A percentile compares a stretch with the other conserved stretches of the same genome.
Conservation (phyloP, 2,329 filamentous ascomycete genomes). For the Chaetomiaceae sp. region DNA sequence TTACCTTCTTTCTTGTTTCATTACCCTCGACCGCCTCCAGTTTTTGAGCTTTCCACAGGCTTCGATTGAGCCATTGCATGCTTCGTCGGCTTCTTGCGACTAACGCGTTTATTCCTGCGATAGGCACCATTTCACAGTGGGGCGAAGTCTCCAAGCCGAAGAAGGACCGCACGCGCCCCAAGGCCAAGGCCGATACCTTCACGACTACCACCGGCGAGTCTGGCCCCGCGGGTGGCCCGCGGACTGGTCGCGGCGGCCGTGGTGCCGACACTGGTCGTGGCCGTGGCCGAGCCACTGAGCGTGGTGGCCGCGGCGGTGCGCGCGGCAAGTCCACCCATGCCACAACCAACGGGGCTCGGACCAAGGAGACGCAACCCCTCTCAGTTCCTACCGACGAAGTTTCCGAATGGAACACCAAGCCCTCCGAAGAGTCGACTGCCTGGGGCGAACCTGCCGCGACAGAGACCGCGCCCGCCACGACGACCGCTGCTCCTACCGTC, state of each 20-base stretch:
- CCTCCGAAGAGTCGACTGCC: slow-evolving; percentile 39
- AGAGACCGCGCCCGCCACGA: slow-evolving; percentile 32
- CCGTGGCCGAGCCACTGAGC: slow-evolving; percentile 35
- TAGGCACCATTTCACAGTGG: slow-evolving; percentile 78
- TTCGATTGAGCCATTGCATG: not conserved
- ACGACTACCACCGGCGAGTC: slow-evolving; percentile 50
- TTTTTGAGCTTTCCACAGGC: not conserved
- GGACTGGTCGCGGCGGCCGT: slow-evolving; percentile 57
- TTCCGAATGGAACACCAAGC: slow-evolving; percentile 52
- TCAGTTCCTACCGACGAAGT: slow-evolving; percentile 70
- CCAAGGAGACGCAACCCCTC: slow-evolving; percentile 51
- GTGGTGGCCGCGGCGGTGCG: slow-evolving; percentile 46
- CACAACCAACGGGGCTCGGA: slow-evolving; percentile 58
- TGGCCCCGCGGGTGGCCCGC: slow-evolving; percentile 39
- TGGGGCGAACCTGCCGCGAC: slow-evolving; percentile 41
- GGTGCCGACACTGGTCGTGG: slow-evolving; percentile 60
- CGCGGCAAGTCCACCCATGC: slow-evolving; percentile 59
- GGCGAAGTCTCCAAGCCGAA: slow-evolving; percentile 76
- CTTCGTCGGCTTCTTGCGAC: not conserved
- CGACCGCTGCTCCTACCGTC: slow-evolving; percentile 30
- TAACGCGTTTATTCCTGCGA: slow-evolving; percentile 16
- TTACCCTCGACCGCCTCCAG: no score
- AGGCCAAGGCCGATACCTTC: slow-evolving; percentile 59
- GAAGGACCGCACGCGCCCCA: slow-evolving; percentile 69
- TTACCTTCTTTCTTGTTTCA: slow-evolving; percentile 1